Conservation (phyloP, 441 rosid species). For the Euphorbia celastroides region DNA sequence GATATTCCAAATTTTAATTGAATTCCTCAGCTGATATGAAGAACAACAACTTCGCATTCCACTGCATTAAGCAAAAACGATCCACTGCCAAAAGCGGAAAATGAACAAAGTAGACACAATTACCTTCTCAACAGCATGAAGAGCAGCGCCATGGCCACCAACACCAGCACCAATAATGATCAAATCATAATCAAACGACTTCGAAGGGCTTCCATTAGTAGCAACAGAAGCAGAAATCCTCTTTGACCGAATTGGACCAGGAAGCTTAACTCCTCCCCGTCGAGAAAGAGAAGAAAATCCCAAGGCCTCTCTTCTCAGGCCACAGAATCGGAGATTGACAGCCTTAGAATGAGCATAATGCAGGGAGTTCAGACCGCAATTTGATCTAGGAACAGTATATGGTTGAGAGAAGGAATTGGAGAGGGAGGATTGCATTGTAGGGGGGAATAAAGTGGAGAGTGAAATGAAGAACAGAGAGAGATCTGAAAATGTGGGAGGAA, state of each 20-base stretch:
- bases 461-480: background rate
- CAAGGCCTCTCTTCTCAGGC: conserved; percentile 65
- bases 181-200: conserved; percentile 83
- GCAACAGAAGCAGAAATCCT: conserved; percentile 34
- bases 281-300: conserved; percentile 32
- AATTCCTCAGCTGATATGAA: background rate
- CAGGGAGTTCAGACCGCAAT: conserved; percentile 26
- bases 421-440: conserved; percentile 55
- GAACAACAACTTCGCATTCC: background rate
- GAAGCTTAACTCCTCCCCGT: conserved; percentile 13
- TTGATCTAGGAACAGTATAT: conserved; percentile 28
- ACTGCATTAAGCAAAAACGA: background rate
- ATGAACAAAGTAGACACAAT: background rate
- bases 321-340: conserved; percentile 67
- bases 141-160: conserved; percentile 98
- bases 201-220: conserved; percentile 54
- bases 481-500: conserved; percentile 17
- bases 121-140: conserved; percentile 95
- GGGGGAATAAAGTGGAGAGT: background rate
- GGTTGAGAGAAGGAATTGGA: conserved; percentile 43
- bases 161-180: conserved; percentile 98
- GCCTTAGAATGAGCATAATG: conserved; percentile 28
- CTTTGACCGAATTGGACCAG: conserved; percentile 14
- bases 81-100: background rate
- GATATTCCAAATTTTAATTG: background rate